These are phyloP conservation scores for Phlyctochytrium planicorne DNA, from an alignment of 192 early-diverging fungal species.

Conservation along the genomic window DNA sequence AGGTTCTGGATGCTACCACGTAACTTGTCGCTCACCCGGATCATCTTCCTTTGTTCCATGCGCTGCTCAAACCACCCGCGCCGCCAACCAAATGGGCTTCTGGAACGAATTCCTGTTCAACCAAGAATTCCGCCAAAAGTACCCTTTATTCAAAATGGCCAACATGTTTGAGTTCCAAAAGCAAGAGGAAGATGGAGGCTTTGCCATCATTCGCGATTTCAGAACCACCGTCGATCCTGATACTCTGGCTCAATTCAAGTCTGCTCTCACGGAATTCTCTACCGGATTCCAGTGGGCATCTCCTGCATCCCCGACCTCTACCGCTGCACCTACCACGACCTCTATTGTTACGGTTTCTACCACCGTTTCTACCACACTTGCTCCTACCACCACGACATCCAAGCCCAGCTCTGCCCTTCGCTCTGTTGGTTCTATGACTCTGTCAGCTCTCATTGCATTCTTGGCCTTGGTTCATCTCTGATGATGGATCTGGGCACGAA, in stretches of 20 bases:
- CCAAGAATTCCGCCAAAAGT: constrained; percentile 2
- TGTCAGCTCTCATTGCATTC: too few species aligned
- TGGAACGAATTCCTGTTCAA: constrained; percentile 30
- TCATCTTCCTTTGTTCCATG: not conserved
- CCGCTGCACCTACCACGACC: not conserved
- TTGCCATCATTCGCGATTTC: constrained; percentile 17
- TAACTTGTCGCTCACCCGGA: not conserved
- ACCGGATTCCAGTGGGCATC: constrained; percentile 4
- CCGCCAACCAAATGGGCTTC: constrained; percentile 2
- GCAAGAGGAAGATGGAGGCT: constrained; percentile 10
- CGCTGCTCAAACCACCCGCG: not conserved
- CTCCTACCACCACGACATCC: too few species aligned
- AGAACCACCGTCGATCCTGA: constrained; percentile 15
- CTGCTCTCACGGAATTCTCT: constrained; percentile 6
- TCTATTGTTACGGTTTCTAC: not conserved
- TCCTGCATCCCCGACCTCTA: not conserved
- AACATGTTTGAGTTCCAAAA: constrained; percentile 27
- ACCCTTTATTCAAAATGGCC: constrained; percentile 25
- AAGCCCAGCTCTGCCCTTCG: too few species aligned
- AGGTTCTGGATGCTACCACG: not conserved
- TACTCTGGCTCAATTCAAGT: constrained; percentile 9
- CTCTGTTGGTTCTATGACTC: too few species aligned
- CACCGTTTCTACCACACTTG: too few species aligned
- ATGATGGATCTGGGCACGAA: too few species aligned
- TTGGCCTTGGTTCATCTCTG: too few species aligned